Base-by-base conservation (phyloP, 371 early-diverging fungal genomes). In the Mortierella sp. region DNA sequence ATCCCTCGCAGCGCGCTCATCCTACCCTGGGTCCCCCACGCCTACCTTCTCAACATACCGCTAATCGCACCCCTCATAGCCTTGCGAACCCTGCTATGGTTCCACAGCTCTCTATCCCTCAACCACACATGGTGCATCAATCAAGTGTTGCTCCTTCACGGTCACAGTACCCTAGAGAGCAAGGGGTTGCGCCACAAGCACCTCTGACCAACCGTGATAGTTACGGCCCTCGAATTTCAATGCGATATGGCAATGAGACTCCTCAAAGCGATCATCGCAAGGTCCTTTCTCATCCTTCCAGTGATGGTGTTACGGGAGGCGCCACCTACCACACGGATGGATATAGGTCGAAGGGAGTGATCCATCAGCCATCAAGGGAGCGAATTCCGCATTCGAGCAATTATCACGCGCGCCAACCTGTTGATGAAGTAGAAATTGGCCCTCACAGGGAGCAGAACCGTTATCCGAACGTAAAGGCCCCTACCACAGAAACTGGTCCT, bases 331-430 rank as follows among this genome's bases (percentile, higher is more conserved):
- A n/a, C 9, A 34, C 37, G 40, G 13, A 55, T 15, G 10, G 55
- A 23, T 3, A 0, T 2, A 32, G 2, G n/a, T 17, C 53, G 8
- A 51, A 17, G 29, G 13, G 62, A 7, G 40, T 42, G 0, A 23
- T 32, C 5, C 28, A 37, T 17, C 9, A 29, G 12, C 32, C 63
- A 23, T 17, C 64, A 0, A 28, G 45, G 19, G 70, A 64, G 8
- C 68, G 47, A 42, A 54, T 40, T 5, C 31, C 68, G 9, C 64
- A 69, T 28, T 17, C 71, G 1, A 56, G 45, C 4, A 61, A 59
- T 28, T 47, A 67, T 13, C 35, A 67, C 31, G 42, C 54, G 3
- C 66, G 61, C 22, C 58, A 62, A 40, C 22, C 34, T 2, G n/a
- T 37, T 8, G 15, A n/a, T 23, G 56, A 32, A 22, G 34, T 35